Conservation (phyloP, 495 filamentous ascomycete genomes). For the Saxispiralis lemnorum region DNA sequence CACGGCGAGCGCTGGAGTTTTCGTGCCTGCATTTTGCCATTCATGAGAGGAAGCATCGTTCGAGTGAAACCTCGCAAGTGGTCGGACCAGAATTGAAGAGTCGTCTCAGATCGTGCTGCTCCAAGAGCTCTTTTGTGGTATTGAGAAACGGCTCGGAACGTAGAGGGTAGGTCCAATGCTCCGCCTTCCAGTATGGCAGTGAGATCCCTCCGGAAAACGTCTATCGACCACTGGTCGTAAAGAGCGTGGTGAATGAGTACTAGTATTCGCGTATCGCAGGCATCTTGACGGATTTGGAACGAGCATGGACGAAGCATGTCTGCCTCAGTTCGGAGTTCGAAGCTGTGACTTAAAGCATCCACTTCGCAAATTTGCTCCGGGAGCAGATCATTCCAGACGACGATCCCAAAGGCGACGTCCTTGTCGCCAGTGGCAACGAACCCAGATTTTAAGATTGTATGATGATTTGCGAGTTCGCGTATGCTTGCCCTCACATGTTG, state of each 20-base stretch:
- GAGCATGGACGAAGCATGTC: conserved; percentile 41
- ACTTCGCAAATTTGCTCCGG: conserved; percentile 28
- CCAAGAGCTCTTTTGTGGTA: conserved; percentile 13
- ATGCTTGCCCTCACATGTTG: conserved; percentile 26
- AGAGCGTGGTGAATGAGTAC: conserved; percentile 53
- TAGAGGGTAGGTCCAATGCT: conserved; percentile 26
- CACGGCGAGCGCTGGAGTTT: background rate
- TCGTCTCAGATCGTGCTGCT: background rate
- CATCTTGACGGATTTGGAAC: conserved; percentile 30
- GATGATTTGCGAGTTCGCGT: conserved; percentile 29
- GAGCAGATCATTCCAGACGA: conserved; percentile 39
- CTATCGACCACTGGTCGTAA: conserved; percentile 75
- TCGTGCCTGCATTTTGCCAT: background rate
- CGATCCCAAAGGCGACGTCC: conserved; percentile 36
- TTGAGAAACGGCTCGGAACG: conserved; percentile 32
- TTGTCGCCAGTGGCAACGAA: conserved; percentile 36
- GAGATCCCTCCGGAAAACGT: conserved; percentile 50
- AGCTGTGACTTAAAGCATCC: conserved; percentile 19
- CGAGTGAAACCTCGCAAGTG: conserved; percentile 30
- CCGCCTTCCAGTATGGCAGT: conserved; percentile 23
- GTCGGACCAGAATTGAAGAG: conserved; percentile 38
- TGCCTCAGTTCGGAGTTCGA: conserved; percentile 17
- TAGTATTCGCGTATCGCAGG: conserved; percentile 23
- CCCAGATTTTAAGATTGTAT: conserved; percentile 52
- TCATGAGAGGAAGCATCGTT: conserved; percentile 20